Base-by-base conservation (phyloP, 2,329 filamentous ascomycete genomes). In the Laburnicola sp. region DNA sequence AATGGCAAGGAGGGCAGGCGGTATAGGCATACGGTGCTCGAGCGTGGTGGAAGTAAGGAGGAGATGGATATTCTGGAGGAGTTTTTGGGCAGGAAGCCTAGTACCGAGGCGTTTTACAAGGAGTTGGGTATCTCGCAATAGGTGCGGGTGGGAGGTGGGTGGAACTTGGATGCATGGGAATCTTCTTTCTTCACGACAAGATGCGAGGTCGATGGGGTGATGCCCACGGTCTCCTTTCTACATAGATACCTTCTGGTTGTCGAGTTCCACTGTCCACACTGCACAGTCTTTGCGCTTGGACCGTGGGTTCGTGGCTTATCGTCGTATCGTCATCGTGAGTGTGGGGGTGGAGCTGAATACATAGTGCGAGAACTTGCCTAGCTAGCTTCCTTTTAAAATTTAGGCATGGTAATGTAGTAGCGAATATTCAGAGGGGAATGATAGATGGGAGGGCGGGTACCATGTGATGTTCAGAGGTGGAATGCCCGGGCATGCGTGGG, bases 51-150 rank as follows among this genome's bases (percentile, higher is more conserved):
- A 0, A 86, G 83, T 60, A 86, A 87, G 70, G 88, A 92, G 60
- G 89, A 93, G 77, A 91, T 93, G 87, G 78, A 84, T 57, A 88
- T 87, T 8, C 74, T 94, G 50, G 85, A 87, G 76, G 85, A 91
- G 60, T 94, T 93, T 75, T 70, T 94, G 51, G 88, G 89, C 5
- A 77, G 89, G 59, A 84, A 87, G 74, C 89, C 89, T 0, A 90
- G 82, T 69, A 86, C 83, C 0, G 88, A 93, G 67, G 84, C 89
- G 1, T 94, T 94, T 66, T 93, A 92, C 73, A 81, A 83, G 72
- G 89, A 93, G 68, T 76, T 94, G 44, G 89, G 89, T 4, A 71
- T 71, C 16, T 53, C 57, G 5, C 53, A 68, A 23, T 71, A 63
- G 51, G 42, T 25, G 41, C 3, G 10, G 28, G 35, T 37, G 30